These are phyloP conservation scores for Calonectria hongkongensis DNA, from an alignment of 2,329 filamentous ascomycete genomes.

Conservation along the genomic window DNA sequence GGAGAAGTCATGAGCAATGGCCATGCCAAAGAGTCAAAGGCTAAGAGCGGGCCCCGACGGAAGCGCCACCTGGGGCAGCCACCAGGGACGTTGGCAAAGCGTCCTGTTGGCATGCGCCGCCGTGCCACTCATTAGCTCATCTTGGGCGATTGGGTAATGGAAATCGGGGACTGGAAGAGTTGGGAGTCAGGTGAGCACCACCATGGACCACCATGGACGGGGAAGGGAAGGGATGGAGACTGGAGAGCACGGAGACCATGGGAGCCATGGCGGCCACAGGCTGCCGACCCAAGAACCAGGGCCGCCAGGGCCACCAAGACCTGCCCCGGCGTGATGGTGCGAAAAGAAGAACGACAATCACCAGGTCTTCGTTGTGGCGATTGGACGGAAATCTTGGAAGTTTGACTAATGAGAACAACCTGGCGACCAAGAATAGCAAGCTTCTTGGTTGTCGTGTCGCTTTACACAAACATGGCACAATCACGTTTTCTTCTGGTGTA, in stretches of 20 bases:
- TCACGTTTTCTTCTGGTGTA: not conserved
- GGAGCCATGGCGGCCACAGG: constrained; percentile 29
- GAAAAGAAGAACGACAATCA: constrained; percentile 44
- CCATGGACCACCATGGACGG: constrained; percentile 44
- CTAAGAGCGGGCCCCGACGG: constrained; percentile 33
- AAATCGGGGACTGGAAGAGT: constrained; percentile 65
- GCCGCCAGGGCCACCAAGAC: not conserved
- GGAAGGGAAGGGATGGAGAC: constrained; percentile 44
- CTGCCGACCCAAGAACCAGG: constrained; percentile 23
- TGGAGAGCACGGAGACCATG: constrained; percentile 31
- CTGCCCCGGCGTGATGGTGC: constrained; percentile 20
- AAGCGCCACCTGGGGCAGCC: constrained; percentile 38
- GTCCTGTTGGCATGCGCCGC: constrained; percentile 52
- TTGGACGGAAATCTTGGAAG: constrained; percentile 55
- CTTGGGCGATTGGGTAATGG: constrained; percentile 67
- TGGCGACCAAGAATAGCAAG: constrained; percentile 34
- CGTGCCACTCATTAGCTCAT: constrained; percentile 55
- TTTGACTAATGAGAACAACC: constrained; percentile 63
- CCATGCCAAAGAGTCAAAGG: constrained; percentile 22
- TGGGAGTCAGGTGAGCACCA: constrained; percentile 55
- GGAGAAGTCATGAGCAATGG: constrained; percentile 36
- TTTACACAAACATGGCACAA: constrained; percentile 23
- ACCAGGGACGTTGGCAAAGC: constrained; percentile 44
- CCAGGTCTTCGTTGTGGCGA: constrained; percentile 43
- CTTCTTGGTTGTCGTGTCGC: constrained; percentile 28